A percentile compares a stretch with the other conserved stretches of the same genome.
phyloP scores from a whole-genome alignment of 176 grass and related monocot genomes.

The Secale cereale region DNA sequence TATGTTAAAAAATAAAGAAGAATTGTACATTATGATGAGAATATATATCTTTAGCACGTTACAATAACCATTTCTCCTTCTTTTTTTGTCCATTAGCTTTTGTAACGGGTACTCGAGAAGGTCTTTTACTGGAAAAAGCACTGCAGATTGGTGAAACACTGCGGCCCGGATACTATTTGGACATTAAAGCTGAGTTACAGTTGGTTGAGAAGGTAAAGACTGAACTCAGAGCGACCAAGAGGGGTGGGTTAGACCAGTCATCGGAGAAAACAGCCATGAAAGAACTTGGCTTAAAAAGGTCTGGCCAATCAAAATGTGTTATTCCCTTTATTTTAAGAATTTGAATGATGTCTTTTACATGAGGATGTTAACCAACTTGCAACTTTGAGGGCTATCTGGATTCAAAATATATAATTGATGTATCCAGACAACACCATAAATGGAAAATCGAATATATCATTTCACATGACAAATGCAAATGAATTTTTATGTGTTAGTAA shows the following conservation, averaged over 20 bases:
- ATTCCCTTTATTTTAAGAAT: too few species aligned
- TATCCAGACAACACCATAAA: too few species aligned
- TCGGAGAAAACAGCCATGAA: conserved; percentile 35
- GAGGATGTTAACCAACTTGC: too few species aligned
- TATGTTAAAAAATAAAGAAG: too few species aligned
- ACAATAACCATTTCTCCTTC: neutral
- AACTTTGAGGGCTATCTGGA: too few species aligned
- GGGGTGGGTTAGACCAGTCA: neutral
- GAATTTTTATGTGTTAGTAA: too few species aligned
- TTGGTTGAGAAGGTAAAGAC: conserved; percentile 11
- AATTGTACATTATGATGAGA: neutral
- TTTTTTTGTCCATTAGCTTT: conserved; percentile 24
- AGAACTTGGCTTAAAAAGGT: conserved; percentile 57
- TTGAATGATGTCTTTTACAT: too few species aligned
- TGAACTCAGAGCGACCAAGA: neutral
- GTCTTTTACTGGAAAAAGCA: conserved; percentile 41
- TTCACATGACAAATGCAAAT: too few species aligned
- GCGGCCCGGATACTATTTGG: conserved; percentile 25
- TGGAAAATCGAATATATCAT: too few species aligned
- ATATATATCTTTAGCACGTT: neutral
- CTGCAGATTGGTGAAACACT: conserved; percentile 27
- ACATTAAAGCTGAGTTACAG: conserved; percentile 37
- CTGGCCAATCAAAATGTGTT: neutral
- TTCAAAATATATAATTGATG: too few species aligned
- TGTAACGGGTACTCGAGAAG: conserved; percentile 36